Evolutionary conservation across 805 yeast genomes (phyloP), one percentile per base, ranked within the genome.

Genomic region (Tetrapisispora taiwanensis): DNA sequence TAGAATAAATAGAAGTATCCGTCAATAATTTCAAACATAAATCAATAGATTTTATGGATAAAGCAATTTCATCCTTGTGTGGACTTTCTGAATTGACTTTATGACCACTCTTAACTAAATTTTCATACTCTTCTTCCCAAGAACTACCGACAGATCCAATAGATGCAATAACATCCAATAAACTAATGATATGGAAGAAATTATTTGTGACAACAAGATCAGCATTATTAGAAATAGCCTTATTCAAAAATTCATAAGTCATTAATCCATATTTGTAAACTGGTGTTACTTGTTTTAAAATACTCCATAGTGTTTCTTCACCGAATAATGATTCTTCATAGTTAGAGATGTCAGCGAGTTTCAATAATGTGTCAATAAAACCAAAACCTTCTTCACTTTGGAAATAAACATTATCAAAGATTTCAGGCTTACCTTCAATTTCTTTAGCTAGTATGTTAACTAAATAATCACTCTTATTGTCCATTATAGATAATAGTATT

Each of bases 131-230:
- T 49, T 77, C 82, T 57, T 83, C 89, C 73, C 76, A 76, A 56
- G 77, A 82, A 2, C 84, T 79, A 8, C 86, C 88, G 41, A 79
- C 67, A 0, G 90, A 85, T 4, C 90, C 90, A 36, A 80, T 75
- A 2, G 88, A 81, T 0, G 89, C 81, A 22, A 83, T 72, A 49
- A 82, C 90, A 60, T 83, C 92, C 28, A 83, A 59, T 14, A 83
- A 62, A 1, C 88, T 88, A 32, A 83, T 66, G 12, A 83, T 59
- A 51, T 75, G 71, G 73, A 83, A 73, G 52, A 74, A 81, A 6
- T 13, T 32, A 28, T 31, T 34, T 13, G 37, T 8, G 9, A 15
- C 15, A 22, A n/a, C 4, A 19, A 36, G 26, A 19, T 31, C 32
- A 10, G 26, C 8, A 14, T 31, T 15, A 10, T 20, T 24, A n/a